Evolutionary conservation across 768 basidiomycete genomes (phyloP).

Genomic region (Podaxis sp.): DNA sequence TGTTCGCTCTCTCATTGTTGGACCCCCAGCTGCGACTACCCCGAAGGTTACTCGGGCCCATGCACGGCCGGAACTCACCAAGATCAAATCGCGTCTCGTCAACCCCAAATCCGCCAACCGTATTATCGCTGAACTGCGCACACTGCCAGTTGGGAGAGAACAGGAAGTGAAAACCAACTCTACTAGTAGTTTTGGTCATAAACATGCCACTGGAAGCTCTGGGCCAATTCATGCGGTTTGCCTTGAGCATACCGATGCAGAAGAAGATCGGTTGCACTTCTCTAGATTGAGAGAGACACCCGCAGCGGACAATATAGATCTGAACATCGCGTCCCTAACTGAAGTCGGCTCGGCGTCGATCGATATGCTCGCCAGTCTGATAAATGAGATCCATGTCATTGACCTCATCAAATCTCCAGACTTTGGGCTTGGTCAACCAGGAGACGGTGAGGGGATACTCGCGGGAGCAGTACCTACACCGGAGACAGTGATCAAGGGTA

Average conservation of each 20-base stretch:
- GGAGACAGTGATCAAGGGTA: constrained; percentile 65
- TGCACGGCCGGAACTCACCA: constrained; percentile 53
- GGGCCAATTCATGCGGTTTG: constrained; percentile 79
- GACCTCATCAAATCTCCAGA: constrained; percentile 59
- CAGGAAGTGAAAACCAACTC: constrained; percentile 22
- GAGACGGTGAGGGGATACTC: constrained; percentile 61
- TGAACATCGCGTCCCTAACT: constrained; percentile 22
- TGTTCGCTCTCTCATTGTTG: constrained; percentile 69
- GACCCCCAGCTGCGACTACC: constrained; percentile 35
- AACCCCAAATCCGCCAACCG: constrained; percentile 66
- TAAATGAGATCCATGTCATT: constrained; percentile 62
- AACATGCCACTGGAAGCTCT: constrained; percentile 3
- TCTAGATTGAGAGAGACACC: constrained; percentile 31
- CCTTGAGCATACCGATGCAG: constrained; percentile 58
- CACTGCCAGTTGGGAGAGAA: constrained; percentile 48
- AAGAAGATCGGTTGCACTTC: constrained; percentile 62
- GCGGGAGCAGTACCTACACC: constrained; percentile 77
- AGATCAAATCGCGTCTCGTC: constrained; percentile 66
- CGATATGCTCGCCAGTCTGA: constrained; percentile 44
- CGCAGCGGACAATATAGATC: constrained; percentile 14
- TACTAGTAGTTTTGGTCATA: constrained; percentile 14
- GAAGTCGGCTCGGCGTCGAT: constrained; percentile 49
- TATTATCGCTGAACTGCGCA: constrained; percentile 68
- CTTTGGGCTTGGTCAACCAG: constrained; percentile 74
- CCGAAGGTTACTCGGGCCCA: constrained; percentile 38